Conservation (phyloP, 2,329 filamentous ascomycete genomes). For the Fusarium mexicanum region DNA sequence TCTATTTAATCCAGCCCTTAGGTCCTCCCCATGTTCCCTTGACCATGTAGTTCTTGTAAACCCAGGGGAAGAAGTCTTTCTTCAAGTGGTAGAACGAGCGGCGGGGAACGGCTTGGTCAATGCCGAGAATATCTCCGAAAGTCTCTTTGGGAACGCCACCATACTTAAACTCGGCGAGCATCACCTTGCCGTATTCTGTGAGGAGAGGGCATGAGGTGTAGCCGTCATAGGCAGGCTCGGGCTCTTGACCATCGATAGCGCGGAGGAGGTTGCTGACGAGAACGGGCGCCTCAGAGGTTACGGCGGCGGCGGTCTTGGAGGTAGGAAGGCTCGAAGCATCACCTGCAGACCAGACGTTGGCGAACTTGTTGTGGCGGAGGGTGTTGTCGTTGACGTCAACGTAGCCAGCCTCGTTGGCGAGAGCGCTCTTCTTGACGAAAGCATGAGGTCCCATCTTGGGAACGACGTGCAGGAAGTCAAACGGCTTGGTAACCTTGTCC, state of each 20-base stretch:
- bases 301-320: slow-evolving; percentile 64
- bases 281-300: slow-evolving; percentile 62
- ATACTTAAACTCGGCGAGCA: slow-evolving; percentile 74
- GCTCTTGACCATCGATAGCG: slow-evolving; percentile 56
- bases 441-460: slow-evolving; percentile 68
- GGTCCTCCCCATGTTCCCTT: slow-evolving; percentile 71
- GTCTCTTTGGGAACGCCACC: slow-evolving; percentile 71
- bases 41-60: slow-evolving; percentile 68
- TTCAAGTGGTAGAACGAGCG: slow-evolving; percentile 70
- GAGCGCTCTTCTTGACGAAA: slow-evolving; percentile 62
- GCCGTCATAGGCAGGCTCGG: slow-evolving; percentile 59
- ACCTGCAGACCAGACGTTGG: slow-evolving; percentile 68
- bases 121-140: slow-evolving; percentile 62
- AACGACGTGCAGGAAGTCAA: slow-evolving; percentile 65
- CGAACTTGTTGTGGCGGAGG: slow-evolving; percentile 62
- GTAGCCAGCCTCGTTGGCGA: slow-evolving; percentile 65
- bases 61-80: slow-evolving; percentile 75
- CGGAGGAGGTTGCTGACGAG: slow-evolving; percentile 60
- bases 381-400: slow-evolving; percentile 67
- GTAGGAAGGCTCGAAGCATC: slow-evolving; percentile 69
- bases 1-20: slow-evolving; percentile 57
- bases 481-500: slow-evolving; percentile 56
- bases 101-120: slow-evolving; percentile 66
- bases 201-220: slow-evolving; percentile 65
- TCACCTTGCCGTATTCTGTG: slow-evolving; percentile 69